Percentiles rank a stretch among this genome's conserved stretches.
phyloP scores from a whole-genome alignment of 495 filamentous ascomycete species.

The Hypomontagnella submonticulosa region DNA sequence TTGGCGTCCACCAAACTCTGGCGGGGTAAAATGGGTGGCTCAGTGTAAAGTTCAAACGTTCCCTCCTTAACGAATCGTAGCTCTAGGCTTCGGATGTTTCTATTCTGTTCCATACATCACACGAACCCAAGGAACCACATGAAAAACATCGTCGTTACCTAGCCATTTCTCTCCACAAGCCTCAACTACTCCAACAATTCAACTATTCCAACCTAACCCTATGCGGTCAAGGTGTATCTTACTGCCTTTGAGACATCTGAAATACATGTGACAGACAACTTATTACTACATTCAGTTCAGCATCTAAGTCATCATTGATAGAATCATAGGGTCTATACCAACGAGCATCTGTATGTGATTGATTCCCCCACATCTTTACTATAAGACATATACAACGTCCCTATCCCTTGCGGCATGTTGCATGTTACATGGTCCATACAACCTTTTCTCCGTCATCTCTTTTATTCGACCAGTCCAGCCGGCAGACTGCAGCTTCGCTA shows the following conservation, averaged over 20 bases:
- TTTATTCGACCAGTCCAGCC: conserved; percentile 23
- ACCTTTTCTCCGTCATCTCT: neutral
- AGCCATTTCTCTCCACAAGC: too few relatives aligned
- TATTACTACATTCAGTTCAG: neutral
- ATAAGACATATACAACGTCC: conserved; percentile 1
- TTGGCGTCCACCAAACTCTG: conserved; percentile 7
- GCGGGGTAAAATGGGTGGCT: too few relatives aligned
- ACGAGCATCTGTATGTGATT: conserved; percentile 12
- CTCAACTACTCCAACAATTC: too few relatives aligned
- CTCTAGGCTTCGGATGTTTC: too few relatives aligned
- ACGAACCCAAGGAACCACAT: too few relatives aligned
- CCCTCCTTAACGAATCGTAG: too few relatives aligned
- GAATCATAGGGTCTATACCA: neutral
- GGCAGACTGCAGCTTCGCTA: neutral
- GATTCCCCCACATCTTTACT: conserved; percentile 14
- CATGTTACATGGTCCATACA: conserved; percentile 10
- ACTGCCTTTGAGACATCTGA: neutral
- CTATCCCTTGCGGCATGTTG: conserved; percentile 11
- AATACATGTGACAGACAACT: conserved; percentile 14
- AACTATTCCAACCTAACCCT: too few relatives aligned
- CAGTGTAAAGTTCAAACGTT: too few relatives aligned
- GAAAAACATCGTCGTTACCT: too few relatives aligned
- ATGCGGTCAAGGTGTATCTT: too few relatives aligned
- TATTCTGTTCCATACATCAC: too few relatives aligned
- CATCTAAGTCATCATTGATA: neutral